phyloP scores from a whole-genome alignment of 306 rosid species.

The Sechiopsis laciniata region DNA sequence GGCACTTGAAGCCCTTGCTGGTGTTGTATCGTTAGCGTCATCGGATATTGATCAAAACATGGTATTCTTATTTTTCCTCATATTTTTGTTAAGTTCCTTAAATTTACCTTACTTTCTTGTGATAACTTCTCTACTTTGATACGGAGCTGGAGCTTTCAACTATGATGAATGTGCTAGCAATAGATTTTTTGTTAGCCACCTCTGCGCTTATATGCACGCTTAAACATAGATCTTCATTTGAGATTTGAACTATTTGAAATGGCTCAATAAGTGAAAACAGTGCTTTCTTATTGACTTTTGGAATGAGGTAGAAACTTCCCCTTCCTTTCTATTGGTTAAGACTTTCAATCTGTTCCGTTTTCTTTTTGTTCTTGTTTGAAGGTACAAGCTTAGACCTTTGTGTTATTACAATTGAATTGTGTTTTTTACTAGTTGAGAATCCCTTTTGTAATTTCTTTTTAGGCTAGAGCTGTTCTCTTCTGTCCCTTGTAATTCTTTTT shows the following conservation, averaged over 20 bases:
- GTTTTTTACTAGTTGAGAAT: neutral
- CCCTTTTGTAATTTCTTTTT: neutral
- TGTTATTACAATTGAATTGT: neutral
- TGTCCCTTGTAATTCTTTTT: neutral
- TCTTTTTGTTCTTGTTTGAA: neutral
- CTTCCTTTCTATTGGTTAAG: neutral
- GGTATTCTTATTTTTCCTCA: conserved; percentile 40
- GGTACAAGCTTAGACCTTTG: neutral
- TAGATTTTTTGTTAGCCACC: no score
- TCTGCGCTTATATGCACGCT: neutral
- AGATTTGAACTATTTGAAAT: neutral
- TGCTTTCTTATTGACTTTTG: no score
- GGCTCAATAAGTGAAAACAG: neutral
- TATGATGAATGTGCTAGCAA: no score
- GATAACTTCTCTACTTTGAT: neutral
- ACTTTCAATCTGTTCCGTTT: neutral
- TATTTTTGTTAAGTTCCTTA: neutral
- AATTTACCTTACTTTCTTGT: neutral
- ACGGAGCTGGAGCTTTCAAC: no score
- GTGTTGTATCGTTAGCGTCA: conserved; percentile 74
- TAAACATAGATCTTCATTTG: neutral
- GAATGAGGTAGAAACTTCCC: neutral
- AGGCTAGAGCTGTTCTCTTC: neutral
- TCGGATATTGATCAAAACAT: conserved; percentile 66
- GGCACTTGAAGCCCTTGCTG: conserved; percentile 93